Base-by-base conservation (phyloP, 176 grass and related monocot genomes). In the Musa itinerans region DNA sequence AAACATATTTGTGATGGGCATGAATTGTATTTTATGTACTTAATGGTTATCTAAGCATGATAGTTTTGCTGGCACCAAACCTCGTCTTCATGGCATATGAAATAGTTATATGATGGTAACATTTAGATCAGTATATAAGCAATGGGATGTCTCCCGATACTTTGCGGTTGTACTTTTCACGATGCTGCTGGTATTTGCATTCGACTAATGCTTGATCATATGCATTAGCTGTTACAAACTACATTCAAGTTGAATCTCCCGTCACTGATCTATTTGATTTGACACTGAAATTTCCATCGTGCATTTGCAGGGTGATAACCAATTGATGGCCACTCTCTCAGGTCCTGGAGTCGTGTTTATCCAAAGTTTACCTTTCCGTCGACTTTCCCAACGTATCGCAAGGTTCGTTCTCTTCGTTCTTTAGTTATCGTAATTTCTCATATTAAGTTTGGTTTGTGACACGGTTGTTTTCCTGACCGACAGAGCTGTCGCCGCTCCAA, bases 261-360 rank as follows among this genome's bases (percentile, higher is more conserved):
- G 2, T 27, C 26, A 27, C 26, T 27, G 26, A 27, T 27, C 26
- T 27, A 59, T 25, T 21, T 11, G 17, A 2, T 19, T 53, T 29
- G 34, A 43, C 34, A 43, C 34, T 29, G 8, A 3, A 17, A 53
- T 43, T 58, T 22, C 14, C 2, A 14, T 70, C 12, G 10, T 50
- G 75, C 53, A 68, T 61, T 68, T 89, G 84, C 78, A 99, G 95
- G 86, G 82, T 4, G 86, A 84, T 26, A 92, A 89, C 79, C 88
- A 92, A 81, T 78, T 99, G 50, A 81, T 71, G 83, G 86, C 88
- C 61, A 84, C 88, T 83, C 86, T 99, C 53, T 89, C 90, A 11
- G 95, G 95, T 71, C 95, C 95, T 9, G 95, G 90, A 58, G 84
- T 99, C 50, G 95, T 99, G 73, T 99, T 99, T 68, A 99, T 99